Evolutionary conservation across 441 rosid genomes (phyloP).

Genomic region (Mallotus japonicus): DNA sequence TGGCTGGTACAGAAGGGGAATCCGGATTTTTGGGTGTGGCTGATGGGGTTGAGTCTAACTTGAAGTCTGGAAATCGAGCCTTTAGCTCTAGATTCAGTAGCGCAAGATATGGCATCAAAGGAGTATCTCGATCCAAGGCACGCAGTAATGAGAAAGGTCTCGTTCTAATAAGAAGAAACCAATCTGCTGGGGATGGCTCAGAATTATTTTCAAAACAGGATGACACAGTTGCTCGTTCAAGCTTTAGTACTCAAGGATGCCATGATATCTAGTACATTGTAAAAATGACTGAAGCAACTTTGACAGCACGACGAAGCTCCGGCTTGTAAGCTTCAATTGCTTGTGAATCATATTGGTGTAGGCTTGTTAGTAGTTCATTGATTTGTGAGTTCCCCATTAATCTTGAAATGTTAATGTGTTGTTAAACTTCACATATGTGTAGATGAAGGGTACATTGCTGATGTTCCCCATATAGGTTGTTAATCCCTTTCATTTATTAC

Average conservation of each 20-base stretch:
- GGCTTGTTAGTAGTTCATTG: constrained; percentile 27
- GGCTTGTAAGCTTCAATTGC: constrained; percentile 27
- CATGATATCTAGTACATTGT: constrained; percentile 20
- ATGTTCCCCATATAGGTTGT: constrained; percentile 33
- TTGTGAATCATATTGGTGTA: constrained; percentile 30
- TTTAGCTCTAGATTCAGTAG: constrained; percentile 44
- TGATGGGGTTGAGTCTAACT: constrained; percentile 21
- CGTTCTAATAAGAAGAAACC: constrained; percentile 29
- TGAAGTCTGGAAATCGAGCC: constrained; percentile 29
- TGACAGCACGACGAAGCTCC: constrained; percentile 26
- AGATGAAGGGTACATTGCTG: constrained; percentile 32
- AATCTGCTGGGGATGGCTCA: constrained; percentile 36
- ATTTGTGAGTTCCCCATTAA: constrained; percentile 18
- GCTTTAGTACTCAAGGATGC: constrained; percentile 26
- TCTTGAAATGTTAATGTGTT: constrained; percentile 26
- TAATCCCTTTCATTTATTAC: constrained; percentile 7
- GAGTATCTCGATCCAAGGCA: constrained; percentile 25
- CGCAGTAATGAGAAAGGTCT: constrained; percentile 21
- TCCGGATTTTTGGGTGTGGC: constrained; percentile 28
- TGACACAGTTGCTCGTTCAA: constrained; percentile 19
- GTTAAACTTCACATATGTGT: constrained; percentile 17
- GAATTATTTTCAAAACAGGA: constrained; percentile 29
- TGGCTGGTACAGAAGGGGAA: constrained; percentile 49
- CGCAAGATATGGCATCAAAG: constrained; percentile 32
- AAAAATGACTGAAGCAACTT: constrained; percentile 9